Conservation (phyloP, 495 filamentous ascomycete species). For the Daldinia vernicosa region DNA sequence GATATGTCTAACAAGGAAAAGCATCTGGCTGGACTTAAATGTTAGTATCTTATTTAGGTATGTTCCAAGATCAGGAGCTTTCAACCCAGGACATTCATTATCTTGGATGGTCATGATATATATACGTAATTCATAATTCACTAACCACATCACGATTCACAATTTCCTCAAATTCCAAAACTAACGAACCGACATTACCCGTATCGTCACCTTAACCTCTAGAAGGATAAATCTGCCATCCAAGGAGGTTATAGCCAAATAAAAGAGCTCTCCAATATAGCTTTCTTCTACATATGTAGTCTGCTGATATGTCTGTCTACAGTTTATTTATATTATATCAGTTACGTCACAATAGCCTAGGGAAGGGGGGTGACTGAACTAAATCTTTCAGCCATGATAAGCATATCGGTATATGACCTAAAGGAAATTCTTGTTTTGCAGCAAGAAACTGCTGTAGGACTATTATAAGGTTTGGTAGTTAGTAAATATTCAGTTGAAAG, state of each 20-base stretch:
- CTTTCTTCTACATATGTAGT: not conserved
- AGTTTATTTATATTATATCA: not conserved
- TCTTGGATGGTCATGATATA: too few species aligned
- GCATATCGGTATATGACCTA: not conserved
- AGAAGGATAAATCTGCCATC: not conserved
- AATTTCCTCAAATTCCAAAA: too few species aligned
- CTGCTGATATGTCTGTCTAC: not conserved
- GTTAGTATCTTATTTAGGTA: too few species aligned
- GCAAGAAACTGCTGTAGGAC: not conserved
- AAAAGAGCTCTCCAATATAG: not conserved
- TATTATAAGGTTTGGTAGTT: constrained; percentile 18
- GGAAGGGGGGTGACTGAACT: not conserved
- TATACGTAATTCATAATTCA: too few species aligned
- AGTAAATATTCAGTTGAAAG: constrained; percentile 25
- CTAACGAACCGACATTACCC: not conserved
- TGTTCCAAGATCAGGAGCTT: too few species aligned
- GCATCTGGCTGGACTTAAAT: too few species aligned
- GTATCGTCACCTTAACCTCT: not conserved
- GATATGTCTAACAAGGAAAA: too few species aligned
- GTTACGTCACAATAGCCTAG: not conserved
- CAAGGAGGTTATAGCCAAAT: not conserved
- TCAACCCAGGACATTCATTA: too few species aligned
- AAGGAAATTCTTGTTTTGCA: not conserved
- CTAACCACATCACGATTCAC: too few species aligned
- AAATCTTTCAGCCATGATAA: not conserved